These are phyloP conservation scores for Cryptococcus depauperatus DNA, from an alignment of 1,284 basidiomycete species.

Conservation along the genomic window DNA sequence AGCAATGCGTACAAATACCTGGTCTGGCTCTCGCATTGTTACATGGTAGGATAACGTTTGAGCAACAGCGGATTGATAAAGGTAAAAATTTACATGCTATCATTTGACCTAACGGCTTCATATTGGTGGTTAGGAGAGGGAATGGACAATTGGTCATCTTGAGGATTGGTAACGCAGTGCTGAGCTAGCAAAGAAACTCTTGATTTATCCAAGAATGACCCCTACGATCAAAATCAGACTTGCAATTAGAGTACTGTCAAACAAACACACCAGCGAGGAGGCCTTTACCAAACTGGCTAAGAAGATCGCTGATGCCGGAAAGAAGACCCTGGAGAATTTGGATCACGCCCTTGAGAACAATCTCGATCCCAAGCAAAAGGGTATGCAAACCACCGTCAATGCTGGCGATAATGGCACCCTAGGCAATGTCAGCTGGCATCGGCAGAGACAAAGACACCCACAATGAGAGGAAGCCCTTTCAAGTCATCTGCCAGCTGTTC, in stretches of 20 bases:
- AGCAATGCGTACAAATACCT: not conserved
- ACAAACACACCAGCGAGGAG: constrained; percentile 13
- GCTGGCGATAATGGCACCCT: constrained; percentile 13
- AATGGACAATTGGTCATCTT: too few relatives aligned
- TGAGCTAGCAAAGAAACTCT: not conserved
- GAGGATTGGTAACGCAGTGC: not conserved
- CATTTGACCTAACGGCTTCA: not conserved
- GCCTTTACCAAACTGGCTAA: constrained; percentile 10
- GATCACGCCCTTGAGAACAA: constrained; percentile 13
- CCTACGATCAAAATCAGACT: not conserved
- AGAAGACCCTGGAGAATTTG: constrained; percentile 13
- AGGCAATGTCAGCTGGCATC: not conserved
- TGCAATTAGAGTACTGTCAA: not conserved
- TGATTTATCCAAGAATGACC: not conserved
- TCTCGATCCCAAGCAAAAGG: constrained; percentile 10
- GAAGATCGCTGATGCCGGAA: constrained; percentile 6
- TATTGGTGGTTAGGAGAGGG: not conserved
- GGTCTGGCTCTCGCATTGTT: not conserved
- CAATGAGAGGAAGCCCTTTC: constrained; percentile 12
- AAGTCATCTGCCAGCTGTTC: constrained; percentile 13
- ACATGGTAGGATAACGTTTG: not conserved
- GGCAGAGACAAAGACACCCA: constrained; percentile 10
- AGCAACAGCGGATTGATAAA: not conserved
- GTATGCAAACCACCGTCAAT: constrained; percentile 14
- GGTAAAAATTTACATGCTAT: not conserved